These are phyloP conservation scores for Hypoxylon sp. DNA, from an alignment of 2,329 filamentous ascomycete genomes.

Conservation along the genomic window DNA sequence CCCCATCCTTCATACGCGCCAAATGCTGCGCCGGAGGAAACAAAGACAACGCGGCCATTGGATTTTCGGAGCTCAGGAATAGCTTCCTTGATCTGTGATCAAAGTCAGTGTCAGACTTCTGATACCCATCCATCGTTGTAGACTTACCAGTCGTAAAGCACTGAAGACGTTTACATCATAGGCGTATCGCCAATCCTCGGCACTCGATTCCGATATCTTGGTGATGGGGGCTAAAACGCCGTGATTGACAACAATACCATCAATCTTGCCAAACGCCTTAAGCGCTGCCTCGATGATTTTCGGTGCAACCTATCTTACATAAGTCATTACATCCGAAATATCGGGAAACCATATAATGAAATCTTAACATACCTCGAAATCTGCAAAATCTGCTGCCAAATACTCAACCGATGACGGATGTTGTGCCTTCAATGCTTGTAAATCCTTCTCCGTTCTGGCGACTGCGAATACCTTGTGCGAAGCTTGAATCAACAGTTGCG, in stretches of 20 bases:
- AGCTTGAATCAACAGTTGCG: constrained; percentile 59
- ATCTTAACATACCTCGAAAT: constrained; percentile 54
- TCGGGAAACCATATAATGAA: background rate
- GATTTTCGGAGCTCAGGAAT: constrained; percentile 73
- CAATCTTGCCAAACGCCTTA: constrained; percentile 74
- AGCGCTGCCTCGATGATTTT: constrained; percentile 72
- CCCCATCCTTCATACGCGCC: constrained; percentile 77
- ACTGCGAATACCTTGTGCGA: constrained; percentile 68
- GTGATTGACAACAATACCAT: constrained; percentile 89
- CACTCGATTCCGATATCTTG: constrained; percentile 70
- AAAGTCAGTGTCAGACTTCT: constrained; percentile 40
- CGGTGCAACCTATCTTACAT: constrained; percentile 60
- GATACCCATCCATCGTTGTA: background rate
- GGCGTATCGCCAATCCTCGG: constrained; percentile 76
- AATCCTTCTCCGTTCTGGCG: constrained; percentile 59
- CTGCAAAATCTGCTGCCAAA: constrained; percentile 63
- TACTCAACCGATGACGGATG: constrained; percentile 64
- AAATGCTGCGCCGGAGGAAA: constrained; percentile 79
- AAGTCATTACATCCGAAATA: background rate
- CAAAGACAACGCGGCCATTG: constrained; percentile 77
- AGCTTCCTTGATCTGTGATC: constrained; percentile 70
- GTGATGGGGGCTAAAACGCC: constrained; percentile 80
- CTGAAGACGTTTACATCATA: constrained; percentile 93
- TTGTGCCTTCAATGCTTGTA: constrained; percentile 61
- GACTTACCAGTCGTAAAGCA: constrained; percentile 75